Evolutionary conservation across 2,329 filamentous ascomycete genomes (phyloP).

Genomic region (Colletotrichum euphorbiae): DNA sequence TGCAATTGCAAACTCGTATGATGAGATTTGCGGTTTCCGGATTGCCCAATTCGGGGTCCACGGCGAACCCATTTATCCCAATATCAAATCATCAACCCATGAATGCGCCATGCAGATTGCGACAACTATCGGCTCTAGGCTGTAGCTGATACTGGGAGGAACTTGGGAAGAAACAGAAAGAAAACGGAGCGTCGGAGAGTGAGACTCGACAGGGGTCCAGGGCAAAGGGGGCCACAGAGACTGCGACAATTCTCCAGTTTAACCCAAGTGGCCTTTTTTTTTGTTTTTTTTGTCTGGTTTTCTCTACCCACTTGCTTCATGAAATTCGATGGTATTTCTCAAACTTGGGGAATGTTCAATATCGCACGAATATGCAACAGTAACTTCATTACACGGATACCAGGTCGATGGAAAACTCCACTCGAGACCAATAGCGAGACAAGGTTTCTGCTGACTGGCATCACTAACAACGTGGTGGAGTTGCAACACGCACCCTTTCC

Average conservation of each 20-base stretch:
- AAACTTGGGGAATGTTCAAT: not conserved
- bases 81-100: conserved; percentile 13
- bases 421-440: not conserved
- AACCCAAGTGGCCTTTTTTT: not conserved
- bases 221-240: conserved; percentile 6
- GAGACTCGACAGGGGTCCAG: not conserved
- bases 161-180: not conserved
- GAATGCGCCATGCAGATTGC: not conserved
- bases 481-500: conserved; percentile 2
- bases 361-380: not conserved
- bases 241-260: conserved; percentile 19
- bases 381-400: not conserved
- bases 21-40: conserved; percentile 30
- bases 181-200: conserved; percentile 8
- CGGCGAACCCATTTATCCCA: conserved; percentile 11
- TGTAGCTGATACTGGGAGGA: not conserved
- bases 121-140: conserved; percentile 8
- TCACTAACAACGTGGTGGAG: conserved; percentile 5
- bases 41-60: conserved; percentile 8
- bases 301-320: conserved; percentile 11
- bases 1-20: conserved; percentile 38
- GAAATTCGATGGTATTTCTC: not conserved
- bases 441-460: not conserved
- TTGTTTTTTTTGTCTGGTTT: not conserved
- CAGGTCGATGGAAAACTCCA: not conserved